Conservation (phyloP, 2,329 filamentous ascomycete species). For the Cercospora brassicicola region DNA sequence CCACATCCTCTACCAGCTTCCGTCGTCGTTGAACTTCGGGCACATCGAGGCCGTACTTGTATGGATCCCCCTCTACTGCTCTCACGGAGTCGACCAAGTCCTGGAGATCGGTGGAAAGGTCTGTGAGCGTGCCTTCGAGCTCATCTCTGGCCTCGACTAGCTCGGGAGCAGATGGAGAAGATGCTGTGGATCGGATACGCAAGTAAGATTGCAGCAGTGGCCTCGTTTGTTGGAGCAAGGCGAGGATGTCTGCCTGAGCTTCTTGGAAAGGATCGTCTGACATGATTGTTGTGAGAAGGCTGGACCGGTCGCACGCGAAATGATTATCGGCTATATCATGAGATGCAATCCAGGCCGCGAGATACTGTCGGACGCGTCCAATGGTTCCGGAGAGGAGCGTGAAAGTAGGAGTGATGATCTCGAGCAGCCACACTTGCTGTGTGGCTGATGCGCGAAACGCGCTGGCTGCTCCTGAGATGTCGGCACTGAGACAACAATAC, state of each 20-base stretch:
- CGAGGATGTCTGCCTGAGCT: conserved; percentile 71
- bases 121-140: conserved; percentile 72
- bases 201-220: conserved; percentile 92
- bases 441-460: neutral
- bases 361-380: neutral
- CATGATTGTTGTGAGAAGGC: conserved; percentile 16
- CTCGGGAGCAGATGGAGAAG: conserved; percentile 68
- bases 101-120: conserved; percentile 77
- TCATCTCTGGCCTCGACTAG: conserved; percentile 66
- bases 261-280: conserved; percentile 53
- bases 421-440: neutral
- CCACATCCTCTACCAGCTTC: conserved; percentile 83
- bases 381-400: neutral
- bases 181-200: conserved; percentile 85
- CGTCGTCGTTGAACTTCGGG: conserved; percentile 79
- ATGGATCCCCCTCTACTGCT: conserved; percentile 83
- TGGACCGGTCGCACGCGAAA: neutral
- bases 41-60: conserved; percentile 79
- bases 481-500: neutral
- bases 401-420: neutral
- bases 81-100: conserved; percentile 85
- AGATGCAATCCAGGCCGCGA: neutral
- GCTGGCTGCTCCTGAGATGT: neutral
- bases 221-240: conserved; percentile 75
- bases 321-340: conserved; percentile 1